Evolutionary conservation across 2,329 filamentous ascomycete genomes (phyloP).

Genomic region (Macrophomina pseudophaseolina): DNA sequence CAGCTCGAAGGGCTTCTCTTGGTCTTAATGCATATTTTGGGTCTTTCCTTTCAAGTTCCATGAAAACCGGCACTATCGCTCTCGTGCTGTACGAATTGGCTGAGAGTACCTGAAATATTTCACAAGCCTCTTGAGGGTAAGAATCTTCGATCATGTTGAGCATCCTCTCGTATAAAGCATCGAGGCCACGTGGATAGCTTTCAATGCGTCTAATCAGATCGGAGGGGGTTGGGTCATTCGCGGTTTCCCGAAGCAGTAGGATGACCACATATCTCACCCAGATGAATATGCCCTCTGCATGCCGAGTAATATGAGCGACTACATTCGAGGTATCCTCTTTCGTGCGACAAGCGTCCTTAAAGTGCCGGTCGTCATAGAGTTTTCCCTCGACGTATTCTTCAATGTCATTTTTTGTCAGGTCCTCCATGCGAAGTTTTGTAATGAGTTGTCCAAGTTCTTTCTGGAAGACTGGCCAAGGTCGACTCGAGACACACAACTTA

Average conservation of each 20-base stretch:
- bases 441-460: slow-evolving; percentile 19
- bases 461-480: slow-evolving; percentile 29
- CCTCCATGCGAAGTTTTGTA: background rate
- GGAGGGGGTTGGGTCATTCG: background rate
- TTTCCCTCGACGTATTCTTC: background rate
- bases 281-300: slow-evolving; percentile 21
- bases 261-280: slow-evolving; percentile 21
- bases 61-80: background rate
- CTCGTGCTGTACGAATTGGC: rapidly evolving
- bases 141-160: background rate
- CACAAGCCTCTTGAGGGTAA: background rate
- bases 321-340: background rate
- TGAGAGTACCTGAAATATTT: background rate
- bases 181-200: background rate
- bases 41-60: background rate
- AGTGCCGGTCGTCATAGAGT: background rate
- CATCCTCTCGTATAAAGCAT: background rate
- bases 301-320: background rate
- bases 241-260: background rate
- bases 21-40: background rate
- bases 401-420: background rate
- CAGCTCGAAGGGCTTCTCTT: too few species aligned
- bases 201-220: background rate
- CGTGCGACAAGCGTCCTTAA: too few species aligned
- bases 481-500: slow-evolving; percentile 32